Conservation (phyloP, 1,139 yeast genomes). For the Ogataea hybrid region DNA sequence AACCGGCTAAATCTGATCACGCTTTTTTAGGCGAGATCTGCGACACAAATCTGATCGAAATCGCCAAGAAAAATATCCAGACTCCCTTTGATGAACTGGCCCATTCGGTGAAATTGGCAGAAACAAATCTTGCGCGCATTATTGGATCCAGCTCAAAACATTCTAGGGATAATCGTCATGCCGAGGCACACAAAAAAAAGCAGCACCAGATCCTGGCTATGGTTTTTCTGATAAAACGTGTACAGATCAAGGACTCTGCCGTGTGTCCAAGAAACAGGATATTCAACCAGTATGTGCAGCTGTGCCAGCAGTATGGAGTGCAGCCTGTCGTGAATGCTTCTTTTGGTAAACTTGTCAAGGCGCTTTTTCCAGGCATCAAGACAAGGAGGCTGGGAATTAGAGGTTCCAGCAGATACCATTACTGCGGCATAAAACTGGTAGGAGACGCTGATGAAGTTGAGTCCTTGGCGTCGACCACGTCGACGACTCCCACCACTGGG, state of each 20-base stretch:
- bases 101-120: conserved; percentile 45
- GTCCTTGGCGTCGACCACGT: conserved; percentile 9
- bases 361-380: conserved; percentile 69
- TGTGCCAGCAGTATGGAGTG: conserved; percentile 65
- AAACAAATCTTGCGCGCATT: conserved; percentile 31
- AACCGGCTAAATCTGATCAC: conserved; percentile 32
- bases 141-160: conserved; percentile 15
- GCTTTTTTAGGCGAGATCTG: conserved; percentile 43
- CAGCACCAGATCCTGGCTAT: conserved; percentile 76
- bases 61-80: conserved; percentile 45
- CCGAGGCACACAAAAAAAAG: conserved; percentile 24
- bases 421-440: conserved; percentile 73
- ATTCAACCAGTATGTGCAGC: conserved; percentile 73
- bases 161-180: conserved; percentile 18
- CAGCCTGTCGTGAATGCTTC: conserved; percentile 84
- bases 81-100: conserved; percentile 53
- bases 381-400: conserved; percentile 86
- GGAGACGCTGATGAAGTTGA: conserved; percentile 41
- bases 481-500: conserved; percentile 20
- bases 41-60: conserved; percentile 46
- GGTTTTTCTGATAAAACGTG: conserved; percentile 72
- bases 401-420: conserved; percentile 88
- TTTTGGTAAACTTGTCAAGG: conserved; percentile 78
- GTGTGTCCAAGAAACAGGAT: conserved; percentile 83
- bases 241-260: conserved; percentile 62